These are phyloP conservation scores for Ophiostoma pallidulum DNA, from an alignment of 2,329 filamentous ascomycete genomes.

Conservation along the genomic window DNA sequence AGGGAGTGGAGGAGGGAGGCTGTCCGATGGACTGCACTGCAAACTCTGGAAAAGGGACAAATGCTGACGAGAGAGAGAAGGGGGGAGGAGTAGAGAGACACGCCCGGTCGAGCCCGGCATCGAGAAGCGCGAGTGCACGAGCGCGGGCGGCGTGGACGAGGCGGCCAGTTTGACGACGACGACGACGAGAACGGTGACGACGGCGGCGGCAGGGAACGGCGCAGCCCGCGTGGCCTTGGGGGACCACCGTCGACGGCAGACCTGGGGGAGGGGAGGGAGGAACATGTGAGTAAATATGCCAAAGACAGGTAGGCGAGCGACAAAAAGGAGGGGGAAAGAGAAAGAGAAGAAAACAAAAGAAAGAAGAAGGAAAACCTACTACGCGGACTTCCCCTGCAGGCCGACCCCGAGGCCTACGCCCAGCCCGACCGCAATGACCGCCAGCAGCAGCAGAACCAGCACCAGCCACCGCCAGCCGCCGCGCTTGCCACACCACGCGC, in stretches of 20 bases:
- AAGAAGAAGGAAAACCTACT: neutral
- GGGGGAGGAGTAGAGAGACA: slow-evolving; percentile 52
- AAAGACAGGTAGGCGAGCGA: too few relatives aligned
- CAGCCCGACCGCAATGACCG: slow-evolving; percentile 28
- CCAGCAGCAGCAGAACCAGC: slow-evolving; percentile 22
- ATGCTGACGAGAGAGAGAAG: neutral
- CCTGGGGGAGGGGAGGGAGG: too few relatives aligned
- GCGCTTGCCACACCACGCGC: slow-evolving; percentile 17
- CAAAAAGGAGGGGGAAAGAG: too few relatives aligned
- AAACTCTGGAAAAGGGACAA: neutral
- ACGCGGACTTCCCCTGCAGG: slow-evolving; percentile 20
- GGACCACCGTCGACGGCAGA: too few relatives aligned
- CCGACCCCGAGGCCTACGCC: slow-evolving; percentile 33
- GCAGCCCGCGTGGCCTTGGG: slow-evolving; percentile 6
- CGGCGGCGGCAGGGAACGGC: slow-evolving; percentile 40
- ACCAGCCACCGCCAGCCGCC: slow-evolving; percentile 28
- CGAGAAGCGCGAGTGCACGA: slow-evolving; percentile 45
- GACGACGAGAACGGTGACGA: slow-evolving; percentile 41
- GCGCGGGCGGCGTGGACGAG: slow-evolving; percentile 39
- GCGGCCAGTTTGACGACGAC: slow-evolving; percentile 31
- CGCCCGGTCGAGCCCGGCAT: slow-evolving; percentile 39
- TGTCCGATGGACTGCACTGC: neutral
- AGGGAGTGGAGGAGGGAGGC: too few relatives aligned
- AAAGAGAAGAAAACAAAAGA: neutral
- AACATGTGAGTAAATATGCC: too few relatives aligned